A percentile compares a stretch with the other conserved stretches of the same genome.
Evolutionary conservation across 306 rosid genomes (phyloP).

Genomic region (Macrotyloma uniflorum): DNA sequence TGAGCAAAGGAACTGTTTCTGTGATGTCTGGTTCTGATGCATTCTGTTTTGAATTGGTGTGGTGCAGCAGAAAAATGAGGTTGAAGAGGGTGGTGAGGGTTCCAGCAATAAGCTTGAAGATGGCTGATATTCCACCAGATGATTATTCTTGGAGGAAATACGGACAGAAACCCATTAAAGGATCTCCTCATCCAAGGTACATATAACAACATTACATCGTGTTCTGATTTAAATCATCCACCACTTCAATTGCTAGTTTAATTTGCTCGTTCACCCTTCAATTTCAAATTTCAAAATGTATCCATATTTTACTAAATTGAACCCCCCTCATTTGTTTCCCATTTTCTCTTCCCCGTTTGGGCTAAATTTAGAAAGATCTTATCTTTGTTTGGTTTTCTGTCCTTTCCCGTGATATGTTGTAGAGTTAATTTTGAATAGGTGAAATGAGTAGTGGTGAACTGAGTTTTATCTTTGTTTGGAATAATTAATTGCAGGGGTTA

Average conservation of each 20-base stretch:
- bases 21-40: neutral
- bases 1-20: too few relatives aligned
- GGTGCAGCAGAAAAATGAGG: constrained; percentile 56
- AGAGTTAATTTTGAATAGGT: neutral
- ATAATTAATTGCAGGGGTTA: constrained; percentile 60
- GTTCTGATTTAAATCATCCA: constrained; percentile 14
- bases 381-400: neutral
- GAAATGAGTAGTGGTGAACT: neutral
- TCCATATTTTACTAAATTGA: neutral
- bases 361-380: constrained; percentile 16
- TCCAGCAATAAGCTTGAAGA: constrained; percentile 81
- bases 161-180: constrained; percentile 91
- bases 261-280: neutral
- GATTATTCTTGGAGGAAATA: constrained; percentile 94
- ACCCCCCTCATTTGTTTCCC: neutral
- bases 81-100: constrained; percentile 79
- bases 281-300: neutral
- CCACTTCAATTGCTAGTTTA: neutral
- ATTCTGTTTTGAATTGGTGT: neutral
- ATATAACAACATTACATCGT: neutral
- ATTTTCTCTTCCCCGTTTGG: neutral
- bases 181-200: constrained; percentile 93
- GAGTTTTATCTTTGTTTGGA: constrained; percentile 1
- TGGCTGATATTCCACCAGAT: constrained; percentile 92
- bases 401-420: neutral